Percentiles rank a stretch among this genome's conserved stretches.
phyloP scores from a whole-genome alignment of 2,329 filamentous ascomycete genomes.

The Clarireedia sp. region DNA sequence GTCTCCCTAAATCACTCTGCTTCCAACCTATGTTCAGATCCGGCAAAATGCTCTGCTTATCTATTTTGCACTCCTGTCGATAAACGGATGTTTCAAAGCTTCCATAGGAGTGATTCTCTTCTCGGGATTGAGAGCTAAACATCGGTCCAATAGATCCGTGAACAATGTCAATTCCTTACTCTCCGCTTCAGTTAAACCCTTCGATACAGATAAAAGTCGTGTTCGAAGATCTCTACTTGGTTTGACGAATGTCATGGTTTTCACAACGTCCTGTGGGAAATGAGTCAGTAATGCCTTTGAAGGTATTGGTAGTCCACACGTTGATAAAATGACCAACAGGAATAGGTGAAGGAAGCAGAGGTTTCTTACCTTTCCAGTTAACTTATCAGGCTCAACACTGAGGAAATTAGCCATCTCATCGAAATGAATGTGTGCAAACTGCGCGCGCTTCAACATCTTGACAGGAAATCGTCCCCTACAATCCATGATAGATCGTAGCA shows the following conservation, averaged over 20 bases:
- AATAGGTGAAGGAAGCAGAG: constrained; percentile 2
- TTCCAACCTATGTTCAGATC: too few relatives aligned
- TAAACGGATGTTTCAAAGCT: constrained; percentile 84
- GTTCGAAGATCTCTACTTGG: constrained; percentile 76
- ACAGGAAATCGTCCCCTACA: constrained; percentile 85
- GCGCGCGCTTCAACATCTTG: constrained; percentile 78
- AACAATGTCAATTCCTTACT: constrained; percentile 74
- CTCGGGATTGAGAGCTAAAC: constrained; percentile 82
- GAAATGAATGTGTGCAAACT: constrained; percentile 71
- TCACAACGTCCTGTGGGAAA: constrained; percentile 47
- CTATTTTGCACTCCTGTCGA: constrained; percentile 32
- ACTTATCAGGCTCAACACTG: constrained; percentile 78
- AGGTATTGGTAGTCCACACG: neutral
- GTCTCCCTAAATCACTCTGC: too few relatives aligned
- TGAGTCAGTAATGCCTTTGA: neutral
- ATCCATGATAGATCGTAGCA: constrained; percentile 95
- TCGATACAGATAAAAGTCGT: constrained; percentile 65
- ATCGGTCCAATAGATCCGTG: constrained; percentile 80
- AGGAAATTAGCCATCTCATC: constrained; percentile 77
- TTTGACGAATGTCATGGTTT: constrained; percentile 62
- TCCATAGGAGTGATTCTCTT: constrained; percentile 83
- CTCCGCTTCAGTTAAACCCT: constrained; percentile 66
- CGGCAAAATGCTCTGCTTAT: too few relatives aligned
- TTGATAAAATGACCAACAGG: neutral
- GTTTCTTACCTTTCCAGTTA: constrained; percentile 65